Evolutionary conservation across 176 grass and related monocot genomes (phyloP), one percentile per base, ranked within the genome.

Genomic region (Bonia amplexicaulis): DNA sequence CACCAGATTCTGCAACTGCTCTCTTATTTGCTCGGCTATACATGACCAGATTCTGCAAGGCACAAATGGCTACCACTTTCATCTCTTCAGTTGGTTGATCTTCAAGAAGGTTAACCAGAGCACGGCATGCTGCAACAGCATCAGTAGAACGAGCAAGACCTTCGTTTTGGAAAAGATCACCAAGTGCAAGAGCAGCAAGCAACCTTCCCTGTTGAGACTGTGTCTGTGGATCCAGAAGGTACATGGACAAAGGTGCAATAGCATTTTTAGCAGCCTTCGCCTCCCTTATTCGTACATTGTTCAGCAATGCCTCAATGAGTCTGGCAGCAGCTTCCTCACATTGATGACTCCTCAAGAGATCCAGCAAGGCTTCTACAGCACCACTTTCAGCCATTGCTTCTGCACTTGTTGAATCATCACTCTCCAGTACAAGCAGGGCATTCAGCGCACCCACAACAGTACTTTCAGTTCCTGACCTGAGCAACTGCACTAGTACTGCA

Each of bases 51-150:
- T 99, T 99, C 79, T 99, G 97, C 33, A 99, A 77, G 49, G 97
- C 92, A 86, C 97, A 99, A 79, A 99, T 94, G 70, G 97, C 97
- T 84, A 99, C 97, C 66, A 99, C 97, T 85, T 99, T 99, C 97
- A 99, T 99, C 82, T 99, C 97, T 90, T 99, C 97, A 64, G 97
- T 99, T 84, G 97, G 97, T 60, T 99, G 94, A 64, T 99, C 97
- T 94, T 99, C 97, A 19, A 99, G 93, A 86, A 99, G 97, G 72
- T 99, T 99, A 58, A 99, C 94, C 59, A 99, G 87, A 84, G 97
- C 97, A 12, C 97, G 93, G 79, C 97, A 99, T 76, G 97, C 97
- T 59, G 91, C 91, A 66, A 99, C 97, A 48, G 97, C 90, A 94
- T 99, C 97, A 66, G 91, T 84, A 64, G 88, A 94, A 85, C 97